These are phyloP conservation scores for Dioscorea dumetorum DNA, from an alignment of 106 monocot genomes.

Conservation along the genomic window DNA sequence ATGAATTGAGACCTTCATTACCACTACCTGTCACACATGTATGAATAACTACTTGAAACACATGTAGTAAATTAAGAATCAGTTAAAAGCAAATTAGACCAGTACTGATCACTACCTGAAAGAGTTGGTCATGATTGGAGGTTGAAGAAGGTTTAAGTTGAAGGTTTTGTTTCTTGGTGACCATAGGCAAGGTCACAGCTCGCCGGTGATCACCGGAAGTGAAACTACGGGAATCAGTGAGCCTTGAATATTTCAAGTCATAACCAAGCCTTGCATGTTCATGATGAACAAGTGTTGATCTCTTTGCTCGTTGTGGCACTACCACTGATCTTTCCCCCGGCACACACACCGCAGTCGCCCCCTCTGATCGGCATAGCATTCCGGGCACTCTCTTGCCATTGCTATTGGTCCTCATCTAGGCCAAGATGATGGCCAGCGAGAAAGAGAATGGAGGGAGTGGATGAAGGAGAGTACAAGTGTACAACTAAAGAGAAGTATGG, in stretches of 20 bases:
- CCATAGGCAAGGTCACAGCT: constrained; percentile 40
- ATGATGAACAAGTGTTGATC: constrained; percentile 11
- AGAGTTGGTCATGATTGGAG: not conserved
- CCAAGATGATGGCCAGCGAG: not conserved
- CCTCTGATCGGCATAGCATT: constrained; percentile 49
- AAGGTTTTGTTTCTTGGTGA: constrained; percentile 16
- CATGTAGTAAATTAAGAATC: not conserved
- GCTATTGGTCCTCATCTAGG: not conserved
- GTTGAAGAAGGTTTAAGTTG: too few species aligned
- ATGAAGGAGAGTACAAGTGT: not conserved
- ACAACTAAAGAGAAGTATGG: not conserved
- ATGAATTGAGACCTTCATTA: constrained; percentile 82
- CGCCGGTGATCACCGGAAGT: constrained; percentile 2
- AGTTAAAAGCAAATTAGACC: not conserved
- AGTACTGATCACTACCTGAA: not conserved
- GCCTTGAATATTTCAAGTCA: constrained; percentile 51
- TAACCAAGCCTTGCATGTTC: constrained; percentile 23
- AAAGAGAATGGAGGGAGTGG: not conserved
- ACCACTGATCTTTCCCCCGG: constrained; percentile 41
- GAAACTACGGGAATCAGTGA: constrained; percentile 12
- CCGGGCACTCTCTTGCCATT: not conserved
- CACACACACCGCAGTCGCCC: constrained; percentile 39
- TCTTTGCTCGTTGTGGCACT: constrained; percentile 20
- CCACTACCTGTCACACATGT: constrained; percentile 54
- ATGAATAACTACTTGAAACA: too few species aligned